Base-by-base conservation (phyloP, 2,329 filamentous ascomycete genomes). In the Alternaria brassicicola region DNA sequence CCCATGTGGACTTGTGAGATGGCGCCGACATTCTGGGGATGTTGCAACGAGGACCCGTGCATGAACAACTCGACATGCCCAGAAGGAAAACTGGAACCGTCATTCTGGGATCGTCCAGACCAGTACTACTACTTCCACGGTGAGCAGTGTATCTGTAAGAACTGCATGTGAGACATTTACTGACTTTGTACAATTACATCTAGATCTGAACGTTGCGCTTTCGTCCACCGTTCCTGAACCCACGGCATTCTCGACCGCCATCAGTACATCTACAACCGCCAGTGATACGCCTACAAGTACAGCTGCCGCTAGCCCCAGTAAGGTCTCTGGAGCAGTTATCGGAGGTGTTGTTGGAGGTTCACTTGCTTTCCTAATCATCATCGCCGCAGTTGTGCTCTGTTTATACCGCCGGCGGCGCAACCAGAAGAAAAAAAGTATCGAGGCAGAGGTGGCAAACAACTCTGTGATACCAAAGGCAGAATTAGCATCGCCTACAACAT, bases 1-100 rank as follows among this genome's bases (percentile, higher is more conserved):
- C 38, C 41, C 0, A 78, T 77, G 69, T 79, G 71, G 58, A 78
- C 76, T 2, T 79, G 78, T 62, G 50, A 66, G 10, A 67, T 54
- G 26, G 56, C 56, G 2, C 55, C 56, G 3, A 62, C 67, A 0
- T 79, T 79, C 56, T 66, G 74, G 43, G 77, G 76, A 7, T 79
- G 76, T 62, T 78, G 76, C 55, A 64, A 51, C 6, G 63, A 53
- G 4, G 68, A 78, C 52, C 72, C 78, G 15, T 79, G 78, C 53
- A 61, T 67, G 23, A 63, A 66, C 6, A 62, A 64, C 6, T 59
- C 58, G 33, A 57, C 50, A 25, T 79, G 77, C 50, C 58, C 67
- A 6, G 43, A 49, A 2, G 66, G 48, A 0, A 61, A 72, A 52
- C 65, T 79, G 4, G 49, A 60, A 7, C 61, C 56, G 10, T 59